Evolutionary conservation across 371 early-diverging fungal genomes (phyloP).

Genomic region (Fennellomyces sp.): DNA sequence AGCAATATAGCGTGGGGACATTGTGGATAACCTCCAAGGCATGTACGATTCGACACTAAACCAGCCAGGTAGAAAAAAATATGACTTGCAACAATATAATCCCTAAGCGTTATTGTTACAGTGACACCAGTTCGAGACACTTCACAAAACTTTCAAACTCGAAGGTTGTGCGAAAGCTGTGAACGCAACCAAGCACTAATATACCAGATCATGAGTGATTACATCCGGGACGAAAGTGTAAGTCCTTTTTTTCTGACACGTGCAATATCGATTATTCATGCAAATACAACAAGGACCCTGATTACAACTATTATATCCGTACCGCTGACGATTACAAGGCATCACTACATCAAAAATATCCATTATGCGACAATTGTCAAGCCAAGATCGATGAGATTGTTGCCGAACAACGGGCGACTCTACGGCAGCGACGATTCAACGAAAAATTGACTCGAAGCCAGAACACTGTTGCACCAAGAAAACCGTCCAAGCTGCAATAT

Average conservation of each 20-base stretch:
- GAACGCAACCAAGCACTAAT: slow-evolving; percentile 18
- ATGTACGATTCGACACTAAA: slow-evolving; percentile 14
- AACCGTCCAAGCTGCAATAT: slow-evolving; percentile 7
- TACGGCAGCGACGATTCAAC: slow-evolving; percentile 16
- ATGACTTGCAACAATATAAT: background rate
- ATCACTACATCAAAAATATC: slow-evolving; percentile 21
- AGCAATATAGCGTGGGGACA: slow-evolving; percentile 22
- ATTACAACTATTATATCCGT: slow-evolving; percentile 9
- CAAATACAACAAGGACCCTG: no score
- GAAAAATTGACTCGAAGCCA: slow-evolving; percentile 12
- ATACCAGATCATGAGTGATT: slow-evolving; percentile 28
- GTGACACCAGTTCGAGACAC: background rate
- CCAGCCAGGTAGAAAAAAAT: slow-evolving; percentile 14
- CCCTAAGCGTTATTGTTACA: background rate
- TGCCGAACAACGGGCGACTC: slow-evolving; percentile 9
- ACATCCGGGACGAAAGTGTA: slow-evolving; percentile 24
- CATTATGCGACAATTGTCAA: slow-evolving; percentile 23
- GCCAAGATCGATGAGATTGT: slow-evolving; percentile 14
- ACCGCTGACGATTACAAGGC: slow-evolving; percentile 17
- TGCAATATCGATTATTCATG: no score
- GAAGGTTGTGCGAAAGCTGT: slow-evolving; percentile 19
- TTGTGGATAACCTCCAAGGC: slow-evolving; percentile 16
- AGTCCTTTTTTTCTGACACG: no score
- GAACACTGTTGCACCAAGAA: slow-evolving; percentile 11
- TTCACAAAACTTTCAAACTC: background rate